Conservation (phyloP, 208 protist genomes). For the Leptomonas pyrrhocoris region DNA sequence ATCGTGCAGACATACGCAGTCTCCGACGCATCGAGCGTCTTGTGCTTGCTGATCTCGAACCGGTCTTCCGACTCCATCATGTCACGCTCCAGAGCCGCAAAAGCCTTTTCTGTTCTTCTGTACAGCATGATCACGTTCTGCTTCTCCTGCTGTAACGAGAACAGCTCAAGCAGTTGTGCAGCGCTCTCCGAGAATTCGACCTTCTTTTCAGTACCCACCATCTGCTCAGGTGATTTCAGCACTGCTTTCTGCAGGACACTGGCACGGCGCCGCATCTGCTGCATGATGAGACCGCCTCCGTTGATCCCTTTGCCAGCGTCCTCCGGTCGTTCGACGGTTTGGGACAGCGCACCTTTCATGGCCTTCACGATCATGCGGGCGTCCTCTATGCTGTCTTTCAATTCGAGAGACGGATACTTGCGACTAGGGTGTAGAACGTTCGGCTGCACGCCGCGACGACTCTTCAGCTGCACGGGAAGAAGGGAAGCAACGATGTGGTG, state of each 20-base stretch:
- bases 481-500: conserved; percentile 54
- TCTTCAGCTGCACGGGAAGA: conserved; percentile 61
- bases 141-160: conserved; percentile 54
- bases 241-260: conserved; percentile 25
- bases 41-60: conserved; percentile 56
- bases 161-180: conserved; percentile 59
- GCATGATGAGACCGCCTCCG: conserved; percentile 29
- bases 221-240: conserved; percentile 2
- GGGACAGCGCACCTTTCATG: conserved; percentile 54
- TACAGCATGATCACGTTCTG: conserved; percentile 55
- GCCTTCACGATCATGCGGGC: conserved; percentile 35
- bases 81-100: conserved; percentile 57
- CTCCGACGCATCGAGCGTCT: conserved; percentile 60
- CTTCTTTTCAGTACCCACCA: conserved; percentile 22
- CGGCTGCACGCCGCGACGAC: conserved; percentile 61
- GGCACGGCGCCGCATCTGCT: conserved; percentile 25
- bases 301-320: conserved; percentile 11
- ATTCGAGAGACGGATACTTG: conserved; percentile 54
- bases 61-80: conserved; percentile 78
- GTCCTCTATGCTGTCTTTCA: conserved; percentile 30
- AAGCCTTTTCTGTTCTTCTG: conserved; percentile 38
- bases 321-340: conserved; percentile 35
- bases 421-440: conserved; percentile 51
- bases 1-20: conserved; percentile 77
- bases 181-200: conserved; percentile 31